A percentile compares a stretch with the other conserved stretches of the same genome.
Evolutionary conservation across 1,284 basidiomycete genomes (phyloP).

Genomic region (Sanguinoderma infundibulare): DNA sequence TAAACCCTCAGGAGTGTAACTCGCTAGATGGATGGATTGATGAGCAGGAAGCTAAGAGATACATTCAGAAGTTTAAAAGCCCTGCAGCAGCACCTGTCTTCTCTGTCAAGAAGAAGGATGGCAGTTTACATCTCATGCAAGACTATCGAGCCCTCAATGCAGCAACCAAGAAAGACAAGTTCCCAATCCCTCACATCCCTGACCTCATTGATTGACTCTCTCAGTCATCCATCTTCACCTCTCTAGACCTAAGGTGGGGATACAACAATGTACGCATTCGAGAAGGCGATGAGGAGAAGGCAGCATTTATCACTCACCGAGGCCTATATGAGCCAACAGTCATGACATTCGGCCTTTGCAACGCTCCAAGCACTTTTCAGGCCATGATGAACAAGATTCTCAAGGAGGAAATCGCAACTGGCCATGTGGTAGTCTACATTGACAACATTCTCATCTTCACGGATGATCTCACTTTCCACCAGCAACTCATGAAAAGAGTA

Average conservation of each 20-base stretch:
- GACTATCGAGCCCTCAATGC: slow-evolving; percentile 25
- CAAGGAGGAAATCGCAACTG: neutral
- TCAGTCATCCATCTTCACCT: slow-evolving; percentile 7
- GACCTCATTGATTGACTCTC: slow-evolving; percentile 9
- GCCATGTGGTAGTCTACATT: neutral
- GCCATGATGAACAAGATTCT: neutral
- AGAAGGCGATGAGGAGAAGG: slow-evolving; percentile 20
- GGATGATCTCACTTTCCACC: neutral
- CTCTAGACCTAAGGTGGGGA: slow-evolving; percentile 12
- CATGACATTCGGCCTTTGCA: slow-evolving; percentile 13
- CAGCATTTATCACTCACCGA: slow-evolving; percentile 13
- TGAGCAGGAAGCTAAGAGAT: too few relatives aligned
- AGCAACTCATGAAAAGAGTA: slow-evolving; percentile 30
- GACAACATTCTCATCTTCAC: slow-evolving; percentile 9
- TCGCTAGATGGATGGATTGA: too few relatives aligned
- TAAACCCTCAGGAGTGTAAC: too few relatives aligned
- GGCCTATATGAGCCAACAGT: slow-evolving; percentile 21
- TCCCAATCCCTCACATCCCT: slow-evolving; percentile 6
- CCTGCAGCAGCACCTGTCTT: slow-evolving; percentile 33
- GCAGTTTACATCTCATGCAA: neutral
- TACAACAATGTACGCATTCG: slow-evolving; percentile 23
- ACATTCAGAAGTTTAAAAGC: too few relatives aligned
- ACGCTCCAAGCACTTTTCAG: neutral
- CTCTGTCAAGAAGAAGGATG: slow-evolving; percentile 47
- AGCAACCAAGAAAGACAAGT: slow-evolving; percentile 12